Evolutionary conservation across 345 rosid genomes (phyloP), one percentile per base, ranked within the genome.

Genomic region (Melaleuca alternifolia): DNA sequence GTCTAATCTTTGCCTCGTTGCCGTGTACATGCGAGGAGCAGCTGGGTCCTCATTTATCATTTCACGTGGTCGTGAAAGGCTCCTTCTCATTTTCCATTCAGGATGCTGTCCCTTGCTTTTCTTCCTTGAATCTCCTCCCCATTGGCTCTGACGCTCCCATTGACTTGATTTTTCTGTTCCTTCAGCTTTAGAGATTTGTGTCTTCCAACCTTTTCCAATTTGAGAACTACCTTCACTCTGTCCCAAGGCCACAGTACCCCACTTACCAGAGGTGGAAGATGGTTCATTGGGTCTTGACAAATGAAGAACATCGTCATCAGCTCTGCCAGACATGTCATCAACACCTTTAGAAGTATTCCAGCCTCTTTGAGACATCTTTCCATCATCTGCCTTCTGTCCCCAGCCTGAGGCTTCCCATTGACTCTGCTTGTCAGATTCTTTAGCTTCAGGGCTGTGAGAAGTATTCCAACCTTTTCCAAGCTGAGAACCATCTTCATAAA

Each of bases 1-100:
- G 83, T 97, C 99, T 33, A 96, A 56, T 85, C 95, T 93, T 62
- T 94, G 98, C 83, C 97, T 86, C 5, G 97, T 95, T 7, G 54
- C 90, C 16, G 99, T 94, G 33, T 77, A 92, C 89, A 94, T 84
- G 3, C 89, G 90, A 83, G 88, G 90, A 21, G 83, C 82, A 79
- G 52, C 50, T 57, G 93, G 85, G 62, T 93, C 91, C 62, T 87
- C 91, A 57, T 86, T 84, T 33, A 33, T 75, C 79, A 59, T 75
- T 85, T 92, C 92, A 84, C 94, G 89, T 52, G 94, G 83, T 86
- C 87, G 91, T 18, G 92, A 86, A 89, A 93, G 93, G 89, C 90
- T 91, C 88, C 87, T 95, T 89, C 90, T 94, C 83, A 87, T 87
- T 89, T 89, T 96, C 95, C 96, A 94, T n/a, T 93, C 92, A 85